Conservation (phyloP, 2,329 filamentous ascomycete genomes). For the Calonectria multiphialidica region DNA sequence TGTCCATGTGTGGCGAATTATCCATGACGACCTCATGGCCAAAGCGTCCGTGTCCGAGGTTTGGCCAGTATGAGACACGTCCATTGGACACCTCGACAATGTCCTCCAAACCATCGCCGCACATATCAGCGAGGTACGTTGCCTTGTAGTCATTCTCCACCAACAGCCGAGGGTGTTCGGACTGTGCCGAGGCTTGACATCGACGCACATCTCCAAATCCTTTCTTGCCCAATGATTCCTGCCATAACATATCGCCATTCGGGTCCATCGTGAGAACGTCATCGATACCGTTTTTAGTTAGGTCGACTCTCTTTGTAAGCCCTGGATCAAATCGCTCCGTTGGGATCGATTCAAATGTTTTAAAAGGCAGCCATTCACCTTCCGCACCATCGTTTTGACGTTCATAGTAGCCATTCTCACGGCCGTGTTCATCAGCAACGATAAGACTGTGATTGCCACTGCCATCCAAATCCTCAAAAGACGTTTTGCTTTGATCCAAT, state of each 20-base stretch:
- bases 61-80: constrained; percentile 12
- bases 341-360: not conserved
- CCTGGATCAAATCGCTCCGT: not conserved
- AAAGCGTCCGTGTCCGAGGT: constrained; percentile 17
- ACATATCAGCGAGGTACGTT: constrained; percentile 13
- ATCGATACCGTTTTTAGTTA: not conserved
- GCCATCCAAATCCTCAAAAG: not conserved
- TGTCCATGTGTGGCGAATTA: not conserved
- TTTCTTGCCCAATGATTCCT: not conserved
- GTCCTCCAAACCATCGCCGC: constrained; percentile 13
- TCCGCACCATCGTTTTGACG: not conserved
- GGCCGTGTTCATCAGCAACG: not conserved
- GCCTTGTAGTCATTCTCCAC: not conserved
- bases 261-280: not conserved
- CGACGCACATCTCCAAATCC: not conserved
- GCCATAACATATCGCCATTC: not conserved
- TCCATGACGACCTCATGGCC: not conserved
- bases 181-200: not conserved
- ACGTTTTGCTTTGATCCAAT: not conserved
- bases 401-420: not conserved
- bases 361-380: not conserved
- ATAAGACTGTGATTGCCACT: not conserved
- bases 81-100: not conserved
- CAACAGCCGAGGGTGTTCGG: not conserved
- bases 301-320: not conserved